Percentiles rank a stretch among this genome's conserved stretches.
Evolutionary conservation across 1,139 yeast genomes (phyloP).

Genomic region (Yamadazyma epiphylla): DNA sequence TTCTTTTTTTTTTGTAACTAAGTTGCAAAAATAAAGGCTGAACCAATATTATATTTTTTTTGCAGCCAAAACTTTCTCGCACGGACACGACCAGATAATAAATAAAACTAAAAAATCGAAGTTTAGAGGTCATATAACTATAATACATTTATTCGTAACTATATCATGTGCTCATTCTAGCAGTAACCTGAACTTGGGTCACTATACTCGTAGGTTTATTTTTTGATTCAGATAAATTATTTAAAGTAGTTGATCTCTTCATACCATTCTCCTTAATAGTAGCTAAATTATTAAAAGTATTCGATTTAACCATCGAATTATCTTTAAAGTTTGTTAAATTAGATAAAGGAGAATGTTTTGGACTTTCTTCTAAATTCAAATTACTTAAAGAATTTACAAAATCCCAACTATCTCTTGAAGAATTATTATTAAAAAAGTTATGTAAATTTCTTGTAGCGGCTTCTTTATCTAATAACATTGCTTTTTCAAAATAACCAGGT

Average conservation of each 20-base stretch:
- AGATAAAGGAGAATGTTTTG: slow-evolving; percentile 23
- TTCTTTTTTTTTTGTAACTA: neutral
- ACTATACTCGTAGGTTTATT: slow-evolving; percentile 38
- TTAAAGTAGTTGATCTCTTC: slow-evolving; percentile 28
- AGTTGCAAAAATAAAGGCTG: neutral
- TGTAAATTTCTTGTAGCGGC: slow-evolving; percentile 42
- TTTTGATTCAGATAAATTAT: slow-evolving; percentile 30
- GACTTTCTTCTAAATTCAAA: slow-evolving; percentile 13
- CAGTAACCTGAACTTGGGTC: slow-evolving; percentile 47
- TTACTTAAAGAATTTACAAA: slow-evolving; percentile 11
- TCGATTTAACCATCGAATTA: slow-evolving; percentile 19
- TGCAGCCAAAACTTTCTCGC: no score
- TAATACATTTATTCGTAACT: slow-evolving; percentile 1
- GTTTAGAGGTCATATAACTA: no score
- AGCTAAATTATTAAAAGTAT: slow-evolving; percentile 31
- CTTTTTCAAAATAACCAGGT: slow-evolving; percentile 63
- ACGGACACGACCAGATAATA: no score
- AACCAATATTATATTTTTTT: no score
- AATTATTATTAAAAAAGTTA: slow-evolving; percentile 31
- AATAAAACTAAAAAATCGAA: no score
- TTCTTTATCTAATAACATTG: slow-evolving; percentile 49
- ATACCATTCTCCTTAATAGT: slow-evolving; percentile 29
- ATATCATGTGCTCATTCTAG: slow-evolving; percentile 33
- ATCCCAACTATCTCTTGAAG: slow-evolving; percentile 8
- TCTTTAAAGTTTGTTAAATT: slow-evolving; percentile 20